A percentile compares a stretch with the other conserved stretches of the same genome.
Conservation (phyloP, 1,139 yeast genomes). For the Debaryomycetaceae sp. region DNA sequence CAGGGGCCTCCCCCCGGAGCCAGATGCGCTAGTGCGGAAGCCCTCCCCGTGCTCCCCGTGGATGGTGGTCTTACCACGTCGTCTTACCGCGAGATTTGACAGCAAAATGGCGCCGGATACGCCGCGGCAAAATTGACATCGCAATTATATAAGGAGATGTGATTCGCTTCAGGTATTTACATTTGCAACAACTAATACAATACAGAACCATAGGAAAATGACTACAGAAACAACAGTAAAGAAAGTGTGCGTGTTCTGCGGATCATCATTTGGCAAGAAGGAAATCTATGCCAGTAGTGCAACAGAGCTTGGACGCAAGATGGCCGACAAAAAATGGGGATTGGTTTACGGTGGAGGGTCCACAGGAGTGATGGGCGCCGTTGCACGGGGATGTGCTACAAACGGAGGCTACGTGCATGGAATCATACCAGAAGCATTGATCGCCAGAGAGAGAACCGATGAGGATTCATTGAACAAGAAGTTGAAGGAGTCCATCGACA, state of each 20-base stretch:
- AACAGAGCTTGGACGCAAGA: slow-evolving; percentile 50
- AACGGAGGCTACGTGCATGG: slow-evolving; percentile 80
- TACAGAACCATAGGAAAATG: slow-evolving; percentile 4
- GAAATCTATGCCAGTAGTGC: slow-evolving; percentile 54
- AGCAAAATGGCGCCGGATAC: background rate
- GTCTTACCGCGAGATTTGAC: background rate
- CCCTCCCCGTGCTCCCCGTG: background rate
- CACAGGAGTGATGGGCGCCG: slow-evolving; percentile 81
- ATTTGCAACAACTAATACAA: slow-evolving; percentile 2
- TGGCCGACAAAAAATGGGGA: slow-evolving; percentile 65
- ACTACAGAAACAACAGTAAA: slow-evolving; percentile 27
- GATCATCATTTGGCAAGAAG: slow-evolving; percentile 70
- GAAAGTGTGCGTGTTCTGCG: slow-evolving; percentile 80
- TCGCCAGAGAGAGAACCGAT: slow-evolving; percentile 64
- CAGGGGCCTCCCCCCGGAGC: no score
- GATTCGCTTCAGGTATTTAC: background rate
- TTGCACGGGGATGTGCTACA: slow-evolving; percentile 69
- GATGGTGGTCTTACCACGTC: background rate
- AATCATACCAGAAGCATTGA: slow-evolving; percentile 78
- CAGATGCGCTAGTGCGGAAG: no score
- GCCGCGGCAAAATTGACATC: slow-evolving; percentile 1
- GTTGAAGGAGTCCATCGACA: slow-evolving; percentile 42
- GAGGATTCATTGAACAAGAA: slow-evolving; percentile 45
- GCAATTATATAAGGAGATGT: slow-evolving; percentile 1
- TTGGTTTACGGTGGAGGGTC: slow-evolving; percentile 92